A percentile compares a stretch with the other conserved stretches of the same genome.
Evolutionary conservation across 2,329 filamentous ascomycete species (phyloP).

Genomic region (Calonectria hongkongensis): DNA sequence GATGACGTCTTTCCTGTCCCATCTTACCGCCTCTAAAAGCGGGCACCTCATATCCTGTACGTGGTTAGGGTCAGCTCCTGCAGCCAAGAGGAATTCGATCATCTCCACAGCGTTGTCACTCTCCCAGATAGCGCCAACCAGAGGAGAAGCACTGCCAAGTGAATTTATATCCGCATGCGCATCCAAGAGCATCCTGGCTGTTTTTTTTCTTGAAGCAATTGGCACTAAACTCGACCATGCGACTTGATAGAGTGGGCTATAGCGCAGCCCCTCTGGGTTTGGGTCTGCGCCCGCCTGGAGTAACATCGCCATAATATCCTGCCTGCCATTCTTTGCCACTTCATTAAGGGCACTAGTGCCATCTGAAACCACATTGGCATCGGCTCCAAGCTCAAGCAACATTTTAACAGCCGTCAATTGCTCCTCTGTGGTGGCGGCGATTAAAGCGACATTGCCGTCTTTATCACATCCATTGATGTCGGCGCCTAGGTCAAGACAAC

Average conservation of each 20-base stretch:
- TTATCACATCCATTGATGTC: background rate
- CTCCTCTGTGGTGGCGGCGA: rapidly evolving
- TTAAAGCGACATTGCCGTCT: background rate
- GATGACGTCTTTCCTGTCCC: background rate
- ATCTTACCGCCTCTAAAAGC: background rate
- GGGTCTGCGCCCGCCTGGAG: background rate
- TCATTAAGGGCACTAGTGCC: background rate
- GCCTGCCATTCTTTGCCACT: background rate
- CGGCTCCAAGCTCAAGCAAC: background rate
- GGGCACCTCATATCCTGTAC: background rate
- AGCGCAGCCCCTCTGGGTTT: background rate
- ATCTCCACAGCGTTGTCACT: background rate
- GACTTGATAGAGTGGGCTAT: background rate
- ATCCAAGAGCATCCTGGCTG: background rate
- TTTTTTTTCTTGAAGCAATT: background rate
- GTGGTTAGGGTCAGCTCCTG: conserved; percentile 11
- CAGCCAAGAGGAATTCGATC: background rate
- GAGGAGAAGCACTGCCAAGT: background rate
- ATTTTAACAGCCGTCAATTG: background rate
- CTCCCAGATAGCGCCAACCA: background rate
- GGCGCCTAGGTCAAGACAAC: background rate
- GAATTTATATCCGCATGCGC: background rate
- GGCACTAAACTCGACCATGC: rapidly evolving
- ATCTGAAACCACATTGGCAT: background rate
- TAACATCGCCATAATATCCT: background rate